Evolutionary conservation across 306 rosid species (phyloP).

Genomic region (Castanea sativa): DNA sequence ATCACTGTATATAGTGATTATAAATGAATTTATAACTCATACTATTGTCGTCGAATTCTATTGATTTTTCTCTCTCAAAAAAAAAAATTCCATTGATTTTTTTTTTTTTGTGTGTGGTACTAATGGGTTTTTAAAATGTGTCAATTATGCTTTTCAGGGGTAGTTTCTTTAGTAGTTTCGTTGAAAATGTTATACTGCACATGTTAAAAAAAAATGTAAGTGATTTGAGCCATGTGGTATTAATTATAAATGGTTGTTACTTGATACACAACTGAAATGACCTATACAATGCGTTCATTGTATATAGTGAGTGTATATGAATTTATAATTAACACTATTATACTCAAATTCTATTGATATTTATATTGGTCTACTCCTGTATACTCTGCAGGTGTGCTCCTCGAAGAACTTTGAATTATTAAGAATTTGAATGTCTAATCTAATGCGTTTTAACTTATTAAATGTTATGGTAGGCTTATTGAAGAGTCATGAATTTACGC

Average conservation of each 20-base stretch:
- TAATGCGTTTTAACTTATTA: background rate
- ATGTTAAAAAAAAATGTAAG: background rate
- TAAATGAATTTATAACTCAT: too few relatives aligned
- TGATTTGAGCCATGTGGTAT: background rate
- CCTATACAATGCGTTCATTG: too few relatives aligned
- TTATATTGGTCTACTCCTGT: background rate
- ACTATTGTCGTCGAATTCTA: background rate
- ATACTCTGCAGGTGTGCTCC: background rate
- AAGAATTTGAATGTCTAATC: background rate
- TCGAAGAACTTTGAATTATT: background rate
- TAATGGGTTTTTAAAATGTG: too few relatives aligned
- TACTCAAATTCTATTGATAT: background rate
- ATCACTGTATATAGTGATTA: too few relatives aligned
- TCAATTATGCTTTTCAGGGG: too few relatives aligned
- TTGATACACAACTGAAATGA: background rate
- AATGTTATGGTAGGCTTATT: background rate
- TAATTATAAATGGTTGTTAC: background rate
- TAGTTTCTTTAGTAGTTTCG: background rate
- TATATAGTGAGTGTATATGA: too few relatives aligned
- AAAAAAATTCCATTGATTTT: too few relatives aligned
- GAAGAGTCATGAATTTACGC: background rate
- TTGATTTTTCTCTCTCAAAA: background rate
- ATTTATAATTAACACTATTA: too few relatives aligned
- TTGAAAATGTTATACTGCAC: background rate
- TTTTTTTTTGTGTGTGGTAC: background rate